Base-by-base conservation (phyloP, 2,329 filamentous ascomycete species). In the Sphaerulina musiva region DNA sequence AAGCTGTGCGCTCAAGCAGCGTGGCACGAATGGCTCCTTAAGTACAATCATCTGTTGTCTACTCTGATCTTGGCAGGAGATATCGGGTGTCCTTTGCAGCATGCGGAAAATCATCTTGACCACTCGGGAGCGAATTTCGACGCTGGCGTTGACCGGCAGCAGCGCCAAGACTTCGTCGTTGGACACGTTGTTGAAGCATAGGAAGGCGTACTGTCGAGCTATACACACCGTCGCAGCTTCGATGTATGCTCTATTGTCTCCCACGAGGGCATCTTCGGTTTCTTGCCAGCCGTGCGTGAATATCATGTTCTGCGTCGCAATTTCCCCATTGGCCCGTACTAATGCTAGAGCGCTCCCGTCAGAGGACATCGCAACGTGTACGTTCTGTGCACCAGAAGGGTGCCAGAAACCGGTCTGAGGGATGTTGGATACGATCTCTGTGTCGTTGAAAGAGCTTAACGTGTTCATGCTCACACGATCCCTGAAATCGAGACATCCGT, bases 391-490 rank as follows among this genome's bases (percentile, higher is more conserved):
- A 40, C 83, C 80, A 12, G 84, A 77, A 3, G 79, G 70, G 66
- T 87, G 93, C 6, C 79, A 77, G 69, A 95, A 95, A 1, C 89
- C 89, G 44, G 84, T 83, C 68, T 95, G 88, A 29, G 84, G 76
- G 29, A 95, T 76, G 53, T 82, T 86, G 57, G 80, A 82, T 32
- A 95, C 81, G 44, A 76, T 82, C 42, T 82, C 79, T 6, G 81
- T 72, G 62, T 86, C 85, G 29, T 79, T 77, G 53, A 85, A 80
- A 4, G 80, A 78, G 58, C 91, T 74, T 7, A 58, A 50, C 50
- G 84, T 78, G 4, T 82, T 77, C 79, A 95, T 85, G 0, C 82
- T 87, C 46, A 80, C 77, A 9, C 89, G 81, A 65, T 95, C 87
- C 53, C 88, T 82, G 69, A 92, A 88, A 62, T 93, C 85, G 3